Percentiles rank a stretch among this genome's conserved stretches.
phyloP scores from a whole-genome alignment of 768 basidiomycete genomes.

The Agaricus subrufescens region DNA sequence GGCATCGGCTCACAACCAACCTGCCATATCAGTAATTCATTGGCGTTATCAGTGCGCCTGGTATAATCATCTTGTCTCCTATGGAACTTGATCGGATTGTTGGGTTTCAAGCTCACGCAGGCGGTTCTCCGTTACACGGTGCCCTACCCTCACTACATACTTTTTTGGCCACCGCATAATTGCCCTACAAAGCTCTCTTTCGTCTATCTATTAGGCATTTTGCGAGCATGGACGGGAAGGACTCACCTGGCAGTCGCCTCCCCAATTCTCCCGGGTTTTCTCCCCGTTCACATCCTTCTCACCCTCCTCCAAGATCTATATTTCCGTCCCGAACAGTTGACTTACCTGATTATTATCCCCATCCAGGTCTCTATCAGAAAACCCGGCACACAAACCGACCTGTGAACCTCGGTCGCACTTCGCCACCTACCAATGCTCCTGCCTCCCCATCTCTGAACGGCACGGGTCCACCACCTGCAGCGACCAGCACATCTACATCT shows the following conservation, averaged over 20 bases:
- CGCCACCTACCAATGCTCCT: conserved; percentile 13
- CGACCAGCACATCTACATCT: neutral
- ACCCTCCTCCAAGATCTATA: conserved; percentile 14
- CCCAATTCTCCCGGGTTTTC: conserved; percentile 11
- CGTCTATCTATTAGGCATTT: conserved; percentile 1
- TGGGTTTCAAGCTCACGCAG: neutral
- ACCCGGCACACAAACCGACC: conserved; percentile 74
- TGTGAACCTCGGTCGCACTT: conserved; percentile 45
- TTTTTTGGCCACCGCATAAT: neutral
- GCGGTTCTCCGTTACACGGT: conserved; percentile 8
- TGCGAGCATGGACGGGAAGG: conserved; percentile 8
- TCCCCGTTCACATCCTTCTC: conserved; percentile 12
- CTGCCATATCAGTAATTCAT: conserved; percentile 8
- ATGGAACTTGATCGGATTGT: conserved; percentile 2
- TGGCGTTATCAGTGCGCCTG: conserved; percentile 4
- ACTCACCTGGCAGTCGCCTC: conserved; percentile 4
- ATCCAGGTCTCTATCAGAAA: conserved; percentile 81
- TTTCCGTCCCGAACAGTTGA: conserved; percentile 22
- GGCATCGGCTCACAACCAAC: neutral
- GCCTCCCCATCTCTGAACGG: conserved; percentile 3
- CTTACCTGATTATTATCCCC: conserved; percentile 18
- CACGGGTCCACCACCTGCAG: conserved; percentile 5
- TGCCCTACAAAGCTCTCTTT: conserved; percentile 6
- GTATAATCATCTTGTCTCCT: neutral
- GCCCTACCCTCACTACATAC: conserved; percentile 14